phyloP scores from a whole-genome alignment of 108 stramenopile species.

The Fistulifera pelliculosa region DNA sequence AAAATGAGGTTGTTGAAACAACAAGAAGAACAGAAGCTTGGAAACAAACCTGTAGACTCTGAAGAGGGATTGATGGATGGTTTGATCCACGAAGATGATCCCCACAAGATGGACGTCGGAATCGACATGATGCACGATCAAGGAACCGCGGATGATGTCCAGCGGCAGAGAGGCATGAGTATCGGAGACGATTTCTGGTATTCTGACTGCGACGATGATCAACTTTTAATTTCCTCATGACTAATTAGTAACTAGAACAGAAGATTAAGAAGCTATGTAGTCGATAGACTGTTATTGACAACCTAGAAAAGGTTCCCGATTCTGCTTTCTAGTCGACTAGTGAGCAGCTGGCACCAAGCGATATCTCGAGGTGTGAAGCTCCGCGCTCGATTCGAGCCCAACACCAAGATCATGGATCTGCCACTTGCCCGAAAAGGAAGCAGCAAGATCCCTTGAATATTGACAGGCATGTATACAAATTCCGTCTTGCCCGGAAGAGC shows the following conservation, averaged over 20 bases:
- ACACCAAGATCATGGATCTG: conserved; percentile 35
- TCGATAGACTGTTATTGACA: no score
- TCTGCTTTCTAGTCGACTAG: conserved; percentile 2
- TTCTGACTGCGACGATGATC: conserved; percentile 55
- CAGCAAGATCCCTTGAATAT: conserved; percentile 65
- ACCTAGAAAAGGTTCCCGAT: no score
- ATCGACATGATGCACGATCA: conserved; percentile 6
- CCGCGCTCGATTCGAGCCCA: conserved; percentile 69
- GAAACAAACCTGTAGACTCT: conserved; percentile 7
- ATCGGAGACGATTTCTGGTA: conserved; percentile 62
- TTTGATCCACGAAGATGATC: conserved; percentile 7
- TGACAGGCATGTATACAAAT: conserved; percentile 68
- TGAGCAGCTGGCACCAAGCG: conserved; percentile 48
- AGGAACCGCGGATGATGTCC: conserved; percentile 3
- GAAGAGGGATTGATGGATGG: background rate
- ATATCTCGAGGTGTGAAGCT: conserved; percentile 76
- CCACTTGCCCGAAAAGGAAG: conserved; percentile 25
- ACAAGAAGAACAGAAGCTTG: conserved; percentile 64
- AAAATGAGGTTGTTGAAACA: conserved; percentile 79
- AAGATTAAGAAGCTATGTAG: background rate
- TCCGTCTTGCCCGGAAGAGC: conserved; percentile 70
- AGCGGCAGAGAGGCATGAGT: conserved; percentile 18
- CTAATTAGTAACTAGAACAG: conserved; percentile 17
- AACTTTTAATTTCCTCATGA: conserved; percentile 85
- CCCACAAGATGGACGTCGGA: background rate